Conservation (phyloP, 2,329 filamentous ascomycete species). For the Pseudohalonectria lignicola region DNA sequence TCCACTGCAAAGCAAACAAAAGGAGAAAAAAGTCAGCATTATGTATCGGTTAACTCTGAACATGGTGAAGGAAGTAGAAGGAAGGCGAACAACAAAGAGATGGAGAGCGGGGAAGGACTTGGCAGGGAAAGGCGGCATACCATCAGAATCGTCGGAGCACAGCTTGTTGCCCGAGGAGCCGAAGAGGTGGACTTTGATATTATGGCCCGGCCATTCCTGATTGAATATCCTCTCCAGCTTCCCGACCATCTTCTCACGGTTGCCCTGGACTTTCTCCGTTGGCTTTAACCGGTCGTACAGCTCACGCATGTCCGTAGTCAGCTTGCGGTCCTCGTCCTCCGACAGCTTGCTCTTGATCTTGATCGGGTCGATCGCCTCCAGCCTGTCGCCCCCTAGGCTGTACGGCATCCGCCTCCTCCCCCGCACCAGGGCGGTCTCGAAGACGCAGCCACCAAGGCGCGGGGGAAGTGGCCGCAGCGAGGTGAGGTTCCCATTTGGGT, state of each 20-base stretch:
- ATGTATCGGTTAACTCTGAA: too few relatives aligned
- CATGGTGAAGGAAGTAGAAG: too few relatives aligned
- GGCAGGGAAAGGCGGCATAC: constrained; percentile 37
- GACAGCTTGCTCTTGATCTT: constrained; percentile 63
- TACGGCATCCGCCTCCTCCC: constrained; percentile 86
- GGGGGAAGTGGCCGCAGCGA: constrained; percentile 55
- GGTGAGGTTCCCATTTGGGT: constrained; percentile 66
- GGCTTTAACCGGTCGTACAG: constrained; percentile 80
- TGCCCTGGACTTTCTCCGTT: constrained; percentile 64
- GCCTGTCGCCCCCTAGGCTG: constrained; percentile 67
- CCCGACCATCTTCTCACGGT: constrained; percentile 63
- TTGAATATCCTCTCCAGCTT: constrained; percentile 87
- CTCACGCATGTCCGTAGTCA: constrained; percentile 75
- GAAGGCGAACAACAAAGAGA: not conserved
- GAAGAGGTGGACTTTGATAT: constrained; percentile 88
- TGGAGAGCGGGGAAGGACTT: not conserved
- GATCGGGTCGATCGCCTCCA: constrained; percentile 60
- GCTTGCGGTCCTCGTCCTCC: constrained; percentile 60
- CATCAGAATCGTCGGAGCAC: constrained; percentile 92
- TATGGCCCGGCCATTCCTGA: constrained; percentile 79
- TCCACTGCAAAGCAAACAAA: constrained; percentile 52
- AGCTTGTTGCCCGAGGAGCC: constrained; percentile 95
- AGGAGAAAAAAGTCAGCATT: too few relatives aligned
- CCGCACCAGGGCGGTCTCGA: constrained; percentile 75
- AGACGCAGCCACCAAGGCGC: constrained; percentile 60